These are phyloP conservation scores for Amniculicola lignicola DNA, from an alignment of 495 filamentous ascomycete genomes.

Conservation along the genomic window DNA sequence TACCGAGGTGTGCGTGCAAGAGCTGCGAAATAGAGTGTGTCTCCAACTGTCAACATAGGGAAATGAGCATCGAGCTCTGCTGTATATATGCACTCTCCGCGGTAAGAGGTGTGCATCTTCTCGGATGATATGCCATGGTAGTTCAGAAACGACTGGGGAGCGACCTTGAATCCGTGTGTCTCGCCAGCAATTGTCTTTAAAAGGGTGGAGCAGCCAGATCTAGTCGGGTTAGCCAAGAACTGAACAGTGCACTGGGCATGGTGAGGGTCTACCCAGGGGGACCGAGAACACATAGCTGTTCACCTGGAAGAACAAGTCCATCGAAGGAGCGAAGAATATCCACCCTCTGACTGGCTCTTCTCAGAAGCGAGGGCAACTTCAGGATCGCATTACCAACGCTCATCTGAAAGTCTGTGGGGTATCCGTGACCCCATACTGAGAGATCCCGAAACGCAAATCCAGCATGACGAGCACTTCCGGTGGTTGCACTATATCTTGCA, in stretches of 20 bases:
- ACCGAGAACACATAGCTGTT: constrained; percentile 1
- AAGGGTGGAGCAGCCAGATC: constrained; percentile 61
- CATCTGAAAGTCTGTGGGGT: constrained; percentile 12
- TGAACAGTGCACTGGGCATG: background rate
- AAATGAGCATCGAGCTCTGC: constrained; percentile 41
- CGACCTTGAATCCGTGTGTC: constrained; percentile 47
- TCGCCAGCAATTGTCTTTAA: constrained; percentile 67
- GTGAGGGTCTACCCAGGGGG: background rate
- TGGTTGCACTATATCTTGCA: background rate
- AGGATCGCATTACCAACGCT: constrained; percentile 14
- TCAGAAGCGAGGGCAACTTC: constrained; percentile 11
- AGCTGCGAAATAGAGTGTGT: constrained; percentile 39
- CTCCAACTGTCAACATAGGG: constrained; percentile 34
- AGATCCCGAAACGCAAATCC: constrained; percentile 9
- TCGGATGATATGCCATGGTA: constrained; percentile 39
- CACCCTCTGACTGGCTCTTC: background rate
- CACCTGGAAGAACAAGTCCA: background rate
- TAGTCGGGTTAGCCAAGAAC: background rate
- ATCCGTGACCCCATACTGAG: constrained; percentile 8
- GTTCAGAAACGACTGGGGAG: constrained; percentile 34
- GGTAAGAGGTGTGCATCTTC: constrained; percentile 37
- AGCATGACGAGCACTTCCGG: background rate
- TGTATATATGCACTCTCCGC: constrained; percentile 39
- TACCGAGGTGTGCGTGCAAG: constrained; percentile 29
- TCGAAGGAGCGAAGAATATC: constrained; percentile 9